Percentiles rank a stretch among this genome's conserved stretches.
These are phyloP conservation scores for Luvunga scandens DNA, from an alignment of 345 rosid species.

Conservation along the genomic window DNA sequence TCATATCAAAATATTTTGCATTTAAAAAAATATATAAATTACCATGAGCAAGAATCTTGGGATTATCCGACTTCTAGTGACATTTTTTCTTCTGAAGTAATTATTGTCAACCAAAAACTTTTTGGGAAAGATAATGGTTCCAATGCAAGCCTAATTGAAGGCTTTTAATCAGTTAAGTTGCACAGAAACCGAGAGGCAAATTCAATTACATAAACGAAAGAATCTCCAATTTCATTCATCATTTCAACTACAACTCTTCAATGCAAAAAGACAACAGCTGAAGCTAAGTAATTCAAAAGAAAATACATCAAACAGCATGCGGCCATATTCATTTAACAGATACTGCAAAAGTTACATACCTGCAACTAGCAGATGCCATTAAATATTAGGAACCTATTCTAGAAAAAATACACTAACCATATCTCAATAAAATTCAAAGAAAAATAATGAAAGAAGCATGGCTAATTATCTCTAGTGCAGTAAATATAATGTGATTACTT, in stretches of 20 bases:
- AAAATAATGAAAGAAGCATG: neutral
- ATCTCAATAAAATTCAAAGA: neutral
- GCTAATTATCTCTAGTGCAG: neutral
- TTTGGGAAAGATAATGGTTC: neutral
- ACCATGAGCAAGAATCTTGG: neutral
- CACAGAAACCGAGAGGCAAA: neutral
- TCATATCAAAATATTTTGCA: neutral
- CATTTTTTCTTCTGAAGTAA: neutral
- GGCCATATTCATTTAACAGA: neutral
- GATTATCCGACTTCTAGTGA: neutral
- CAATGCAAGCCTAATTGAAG: neutral
- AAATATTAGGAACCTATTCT: constrained; percentile 1
- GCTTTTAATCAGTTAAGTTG: neutral
- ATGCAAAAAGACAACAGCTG: neutral
- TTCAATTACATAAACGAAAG: neutral
- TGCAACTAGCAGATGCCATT: neutral
- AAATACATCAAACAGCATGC: neutral
- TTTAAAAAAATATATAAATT: too few relatives aligned
- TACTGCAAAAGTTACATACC: neutral
- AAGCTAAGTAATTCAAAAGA: neutral
- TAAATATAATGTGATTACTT: neutral
- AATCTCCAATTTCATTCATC: neutral
- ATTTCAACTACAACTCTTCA: neutral
- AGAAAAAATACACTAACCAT: neutral
- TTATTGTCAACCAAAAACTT: neutral